Base-by-base conservation (phyloP, 495 filamentous ascomycete genomes). In the Schizothecium vesticola region DNA sequence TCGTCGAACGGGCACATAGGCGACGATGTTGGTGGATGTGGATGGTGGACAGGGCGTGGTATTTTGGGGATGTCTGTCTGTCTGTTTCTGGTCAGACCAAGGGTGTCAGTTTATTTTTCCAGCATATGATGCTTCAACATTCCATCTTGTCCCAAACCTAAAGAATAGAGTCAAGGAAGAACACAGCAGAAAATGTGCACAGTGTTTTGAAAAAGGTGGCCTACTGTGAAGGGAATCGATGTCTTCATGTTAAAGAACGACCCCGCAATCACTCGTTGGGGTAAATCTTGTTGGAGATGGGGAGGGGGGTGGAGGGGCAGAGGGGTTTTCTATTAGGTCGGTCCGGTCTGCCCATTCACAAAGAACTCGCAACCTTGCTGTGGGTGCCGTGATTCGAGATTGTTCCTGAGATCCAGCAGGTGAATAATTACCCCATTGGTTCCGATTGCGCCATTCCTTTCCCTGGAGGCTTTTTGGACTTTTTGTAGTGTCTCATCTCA, bases 351-450 rank as follows among this genome's bases (percentile, higher is more conserved):
- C 43, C 43, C 26, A n/a, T 51, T 51, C 6, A 19, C 12, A 19
- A 51, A n/a, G 33, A 43, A 4, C 33, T 43, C 5, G 33, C 10
- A 43, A 43, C 33, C 13, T 43, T 43, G 33, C 33, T 6, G 33
- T 43, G 13, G 16, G 33, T 29, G 28, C n/a, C n/a, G n/a, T 28
- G 26, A 28, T 6, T 28, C 26, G 26, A 33, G 26, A 2, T 61
- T 61, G n/a, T 28, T 31, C n/a, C 13, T 19, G 25, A 31, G n/a
- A 31, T 22, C 12, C 16, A 61, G 59, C 13, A 59, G 58, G 10
- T 25, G n/a, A 61, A 28, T 28, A 61, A 28, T 28, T 29, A 31
- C 22, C 59, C 61, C 61, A 55, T 64, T 64, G 61, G 61, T 64
- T 5, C 33, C 10, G 19, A 24, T 16, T 19, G 16, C 61, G 22